Conservation (phyloP, 805 yeast species). For the Pichia manshurica region DNA sequence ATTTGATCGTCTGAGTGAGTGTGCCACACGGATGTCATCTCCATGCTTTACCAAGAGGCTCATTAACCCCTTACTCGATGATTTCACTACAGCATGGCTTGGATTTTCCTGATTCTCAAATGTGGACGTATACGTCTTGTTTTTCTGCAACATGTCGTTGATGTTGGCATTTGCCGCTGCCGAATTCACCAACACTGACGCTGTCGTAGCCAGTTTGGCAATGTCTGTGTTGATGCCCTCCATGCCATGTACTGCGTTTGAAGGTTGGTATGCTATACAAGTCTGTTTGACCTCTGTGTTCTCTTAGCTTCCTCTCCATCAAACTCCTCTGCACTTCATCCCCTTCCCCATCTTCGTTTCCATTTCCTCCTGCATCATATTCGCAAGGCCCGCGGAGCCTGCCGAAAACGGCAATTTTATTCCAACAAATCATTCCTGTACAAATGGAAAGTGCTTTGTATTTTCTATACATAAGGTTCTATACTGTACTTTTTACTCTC, state of each 20-base stretch:
- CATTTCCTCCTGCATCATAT: not conserved
- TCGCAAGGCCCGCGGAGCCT: too few species aligned
- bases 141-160: conserved; percentile 11
- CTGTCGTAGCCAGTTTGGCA: conserved; percentile 49
- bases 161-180: conserved; percentile 17
- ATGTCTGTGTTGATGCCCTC: conserved; percentile 24
- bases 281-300: too few species aligned
- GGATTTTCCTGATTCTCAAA: conserved; percentile 14
- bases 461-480: not conserved
- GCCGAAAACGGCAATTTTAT: too few species aligned
- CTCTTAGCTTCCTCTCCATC: not conserved
- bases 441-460: too few species aligned
- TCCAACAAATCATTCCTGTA: too few species aligned
- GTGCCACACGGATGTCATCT: conserved; percentile 6
- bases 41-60: conserved; percentile 11
- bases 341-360: not conserved
- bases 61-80: conserved; percentile 6
- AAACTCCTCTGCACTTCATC: not conserved
- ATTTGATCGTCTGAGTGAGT: conserved; percentile 3
- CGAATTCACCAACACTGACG: conserved; percentile 42
- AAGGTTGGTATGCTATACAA: too few species aligned
- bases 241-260: conserved; percentile 1
- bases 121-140: conserved; percentile 2
- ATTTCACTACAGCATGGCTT: conserved; percentile 9
- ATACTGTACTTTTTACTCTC: conserved; percentile 29